Evolutionary conservation across 148 eudicot species (phyloP), one percentile per base, ranked within the genome.

Genomic region (Rhododendron ferrugineum): DNA sequence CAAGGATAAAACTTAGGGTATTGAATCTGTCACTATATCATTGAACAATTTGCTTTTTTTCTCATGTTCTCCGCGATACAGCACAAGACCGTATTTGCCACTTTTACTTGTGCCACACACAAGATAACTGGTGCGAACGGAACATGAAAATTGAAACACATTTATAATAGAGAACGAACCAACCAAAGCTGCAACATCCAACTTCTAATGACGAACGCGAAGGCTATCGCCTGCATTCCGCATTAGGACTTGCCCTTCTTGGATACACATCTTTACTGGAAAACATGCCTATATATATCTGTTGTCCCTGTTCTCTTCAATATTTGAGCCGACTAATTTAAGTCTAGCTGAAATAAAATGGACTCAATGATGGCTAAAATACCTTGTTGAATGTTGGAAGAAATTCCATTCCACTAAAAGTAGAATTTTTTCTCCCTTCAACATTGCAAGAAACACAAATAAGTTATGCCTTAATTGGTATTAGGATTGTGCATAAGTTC

Each of bases 111-210:
- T 81, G 32, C 73, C 28, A 81, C 22, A 20, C 79, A 40, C 79
- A 40, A 37, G 28, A 76, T 20, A 37, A 36, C 11, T 40, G 42
- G 40, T 64, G 6, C 13, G 40, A 60, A 47, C 76, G 23, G 37
- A 62, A 46, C 42, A 40, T 42, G 49, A 26, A 81, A 81, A 56
- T 58, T 36, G 72, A 6, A 22, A n/a, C 6, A 36, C 72, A 20
- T 3, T 8, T 26, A 36, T 58, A 40, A 23, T 44, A 37, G 26
- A 32, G 13, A 58, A 81, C 3, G 11, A 81, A 37, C 30, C 20
- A 58, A 81, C 26, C 60, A 22, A 58, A 58, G 30, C 36, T 56
- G 83, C 73, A 81, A 81, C 83, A 56, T 56, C 49, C 18, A 58
- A 42, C 32, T 58, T 81, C 58, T 56, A 81, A 20, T 54, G 44